Evolutionary conservation across 495 filamentous ascomycete species (phyloP).

Genomic region (Tetracladium setigerum): DNA sequence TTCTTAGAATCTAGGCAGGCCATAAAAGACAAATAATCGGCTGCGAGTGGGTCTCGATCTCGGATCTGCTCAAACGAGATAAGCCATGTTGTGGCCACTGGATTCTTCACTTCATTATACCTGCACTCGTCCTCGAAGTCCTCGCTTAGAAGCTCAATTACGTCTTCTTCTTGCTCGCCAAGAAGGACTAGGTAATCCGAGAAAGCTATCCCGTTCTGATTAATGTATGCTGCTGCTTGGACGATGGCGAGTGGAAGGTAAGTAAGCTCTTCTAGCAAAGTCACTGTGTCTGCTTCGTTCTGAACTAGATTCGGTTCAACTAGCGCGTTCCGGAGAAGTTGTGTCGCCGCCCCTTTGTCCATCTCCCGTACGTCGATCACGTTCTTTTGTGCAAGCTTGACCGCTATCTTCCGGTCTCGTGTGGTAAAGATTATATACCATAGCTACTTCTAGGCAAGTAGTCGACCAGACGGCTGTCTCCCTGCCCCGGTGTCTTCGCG

Average conservation of each 20-base stretch:
- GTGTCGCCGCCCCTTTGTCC: slow-evolving; percentile 20
- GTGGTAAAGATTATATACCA: slow-evolving; percentile 7
- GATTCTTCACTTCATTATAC: slow-evolving; percentile 8
- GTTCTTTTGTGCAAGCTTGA: neutral
- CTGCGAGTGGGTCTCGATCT: slow-evolving; percentile 21
- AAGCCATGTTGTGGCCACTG: slow-evolving; percentile 14
- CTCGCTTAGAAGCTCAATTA: slow-evolving; percentile 20
- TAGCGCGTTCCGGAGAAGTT: slow-evolving; percentile 3
- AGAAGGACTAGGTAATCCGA: slow-evolving; percentile 3
- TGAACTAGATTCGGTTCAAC: neutral
- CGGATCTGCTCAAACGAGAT: slow-evolving; percentile 30
- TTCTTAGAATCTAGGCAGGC: slow-evolving; percentile 11
- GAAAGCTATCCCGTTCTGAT: slow-evolving; percentile 22
- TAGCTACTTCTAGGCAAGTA: slow-evolving; percentile 4
- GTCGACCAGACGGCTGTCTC: neutral
- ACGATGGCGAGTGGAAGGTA: slow-evolving; percentile 39
- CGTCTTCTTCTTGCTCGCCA: slow-evolving; percentile 13
- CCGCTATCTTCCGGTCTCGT: slow-evolving; percentile 1
- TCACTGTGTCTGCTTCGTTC: slow-evolving; percentile 5
- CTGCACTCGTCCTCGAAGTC: slow-evolving; percentile 9
- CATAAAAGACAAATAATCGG: slow-evolving; percentile 17
- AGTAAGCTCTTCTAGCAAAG: slow-evolving; percentile 30
- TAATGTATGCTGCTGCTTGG: slow-evolving; percentile 43
- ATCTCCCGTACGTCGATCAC: slow-evolving; percentile 27
- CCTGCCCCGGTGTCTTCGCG: neutral